These are phyloP conservation scores for Flaveria floridana DNA, from an alignment of 140 eudicot species.

Conservation along the genomic window DNA sequence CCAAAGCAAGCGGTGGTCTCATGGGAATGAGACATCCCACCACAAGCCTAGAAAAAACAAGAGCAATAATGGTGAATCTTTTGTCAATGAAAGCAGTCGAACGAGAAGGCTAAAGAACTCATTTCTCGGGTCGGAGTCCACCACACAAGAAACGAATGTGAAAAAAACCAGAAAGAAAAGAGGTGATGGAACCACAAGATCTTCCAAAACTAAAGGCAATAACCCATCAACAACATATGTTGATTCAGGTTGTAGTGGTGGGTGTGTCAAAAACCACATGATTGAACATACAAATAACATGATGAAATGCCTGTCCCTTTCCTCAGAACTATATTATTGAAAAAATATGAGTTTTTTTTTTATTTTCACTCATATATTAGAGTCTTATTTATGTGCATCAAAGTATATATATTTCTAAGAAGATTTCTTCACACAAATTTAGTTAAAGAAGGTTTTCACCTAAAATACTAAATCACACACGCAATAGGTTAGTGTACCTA, in stretches of 20 bases:
- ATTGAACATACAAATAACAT: neutral
- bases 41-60: slow-evolving; percentile 32
- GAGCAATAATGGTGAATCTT: slow-evolving; percentile 21
- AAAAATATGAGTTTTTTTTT: too few relatives aligned
- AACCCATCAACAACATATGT: slow-evolving; percentile 12
- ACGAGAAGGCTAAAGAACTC: too few relatives aligned
- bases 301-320: too few relatives aligned
- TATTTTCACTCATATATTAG: too few relatives aligned
- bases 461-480: too few relatives aligned
- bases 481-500: too few relatives aligned
- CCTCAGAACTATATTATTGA: too few relatives aligned
- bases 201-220: slow-evolving; percentile 24
- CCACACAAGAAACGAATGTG: neutral
- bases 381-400: too few relatives aligned
- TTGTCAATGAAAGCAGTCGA: neutral
- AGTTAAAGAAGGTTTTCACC: too few relatives aligned
- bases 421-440: too few relatives aligned
- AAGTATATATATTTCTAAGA: too few relatives aligned
- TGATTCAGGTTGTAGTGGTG: neutral
- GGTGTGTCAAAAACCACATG: neutral
- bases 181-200: slow-evolving; percentile 27
- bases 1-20: slow-evolving; percentile 33
- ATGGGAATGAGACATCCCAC: slow-evolving; percentile 26
- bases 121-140: too few relatives aligned
- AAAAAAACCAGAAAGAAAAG: slow-evolving; percentile 31